Evolutionary conservation across 1,284 basidiomycete genomes (phyloP).

Genomic region (Sanghuangporus weigelae): DNA sequence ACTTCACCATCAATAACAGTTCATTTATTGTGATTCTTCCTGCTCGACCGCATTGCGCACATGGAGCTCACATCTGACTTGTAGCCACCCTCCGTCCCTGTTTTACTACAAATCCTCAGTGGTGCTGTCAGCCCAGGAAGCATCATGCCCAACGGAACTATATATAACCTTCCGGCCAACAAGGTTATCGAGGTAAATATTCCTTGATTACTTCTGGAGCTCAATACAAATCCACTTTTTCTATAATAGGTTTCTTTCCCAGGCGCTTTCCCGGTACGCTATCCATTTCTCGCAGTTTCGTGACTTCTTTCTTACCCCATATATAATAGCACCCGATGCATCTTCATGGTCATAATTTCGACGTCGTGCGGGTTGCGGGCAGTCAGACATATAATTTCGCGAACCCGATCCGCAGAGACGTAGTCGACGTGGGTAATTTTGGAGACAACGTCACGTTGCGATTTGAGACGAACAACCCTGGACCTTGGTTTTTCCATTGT

Average conservation of each 20-base stretch:
- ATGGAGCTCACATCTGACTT: not conserved
- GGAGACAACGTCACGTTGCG: slow-evolving; percentile 29
- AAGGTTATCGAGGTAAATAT: slow-evolving; percentile 28
- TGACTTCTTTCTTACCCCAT: not conserved
- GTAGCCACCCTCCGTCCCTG: slow-evolving; percentile 27
- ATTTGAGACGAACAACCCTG: slow-evolving; percentile 20
- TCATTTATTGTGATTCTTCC: slow-evolving; percentile 18
- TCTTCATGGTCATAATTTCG: slow-evolving; percentile 23
- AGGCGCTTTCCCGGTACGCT: slow-evolving; percentile 9
- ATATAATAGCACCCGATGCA: slow-evolving; percentile 3
- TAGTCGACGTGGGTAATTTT: slow-evolving; percentile 26
- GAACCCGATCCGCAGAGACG: slow-evolving; percentile 29
- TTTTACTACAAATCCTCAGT: slow-evolving; percentile 34
- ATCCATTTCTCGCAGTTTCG: not conserved
- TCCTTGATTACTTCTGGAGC: too few species aligned
- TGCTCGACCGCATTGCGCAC: not conserved
- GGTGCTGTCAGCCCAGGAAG: slow-evolving; percentile 28
- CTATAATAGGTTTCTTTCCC: slow-evolving; percentile 25
- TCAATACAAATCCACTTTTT: not conserved
- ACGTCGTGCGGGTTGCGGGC: slow-evolving; percentile 28
- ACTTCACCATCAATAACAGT: slow-evolving; percentile 27
- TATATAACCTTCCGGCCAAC: slow-evolving; percentile 27
- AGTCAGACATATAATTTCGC: slow-evolving; percentile 27
- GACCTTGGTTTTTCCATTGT: slow-evolving; percentile 17
- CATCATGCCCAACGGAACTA: slow-evolving; percentile 28